A percentile compares a stretch with the other conserved stretches of the same genome.
These are phyloP conservation scores for Venturia pyrina DNA, from an alignment of 2,329 filamentous ascomycete species.

Conservation along the genomic window DNA sequence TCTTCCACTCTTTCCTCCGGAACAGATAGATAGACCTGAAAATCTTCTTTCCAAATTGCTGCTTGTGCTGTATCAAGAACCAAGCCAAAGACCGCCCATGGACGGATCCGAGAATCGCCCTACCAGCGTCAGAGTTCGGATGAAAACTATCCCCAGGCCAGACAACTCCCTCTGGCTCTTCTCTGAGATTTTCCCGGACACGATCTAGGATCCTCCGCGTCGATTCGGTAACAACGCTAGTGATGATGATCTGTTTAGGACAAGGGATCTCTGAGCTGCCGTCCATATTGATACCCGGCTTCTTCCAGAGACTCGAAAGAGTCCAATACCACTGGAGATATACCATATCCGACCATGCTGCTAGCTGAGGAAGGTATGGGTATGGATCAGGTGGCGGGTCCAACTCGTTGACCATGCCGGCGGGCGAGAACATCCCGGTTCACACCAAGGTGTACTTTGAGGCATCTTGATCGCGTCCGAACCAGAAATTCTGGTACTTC, in stretches of 20 bases:
- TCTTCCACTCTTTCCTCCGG: not conserved
- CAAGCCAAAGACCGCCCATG: conserved; percentile 11
- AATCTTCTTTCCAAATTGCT: conserved; percentile 5
- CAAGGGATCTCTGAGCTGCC: not conserved
- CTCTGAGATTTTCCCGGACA: not conserved
- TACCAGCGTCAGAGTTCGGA: not conserved
- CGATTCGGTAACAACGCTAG: not conserved
- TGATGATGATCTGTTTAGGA: not conserved
- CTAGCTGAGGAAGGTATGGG: not conserved
- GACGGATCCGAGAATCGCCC: conserved; percentile 6
- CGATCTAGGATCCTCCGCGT: not conserved
- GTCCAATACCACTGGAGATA: not conserved
- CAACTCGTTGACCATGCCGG: too few species aligned
- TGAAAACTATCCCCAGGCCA: not conserved
- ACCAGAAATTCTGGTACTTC: too few species aligned
- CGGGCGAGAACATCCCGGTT: too few species aligned
- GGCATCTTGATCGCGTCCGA: too few species aligned
- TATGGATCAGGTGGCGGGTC: too few species aligned
- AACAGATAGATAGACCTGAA: not conserved
- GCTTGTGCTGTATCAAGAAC: conserved; percentile 12
- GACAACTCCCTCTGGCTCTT: not conserved
- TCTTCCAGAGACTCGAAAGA: not conserved
- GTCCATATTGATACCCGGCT: not conserved
- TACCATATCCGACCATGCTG: not conserved
- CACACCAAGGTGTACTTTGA: too few species aligned